These are phyloP conservation scores for Lachnellula occidentalis DNA, from an alignment of 2,329 filamentous ascomycete genomes.

Conservation along the genomic window DNA sequence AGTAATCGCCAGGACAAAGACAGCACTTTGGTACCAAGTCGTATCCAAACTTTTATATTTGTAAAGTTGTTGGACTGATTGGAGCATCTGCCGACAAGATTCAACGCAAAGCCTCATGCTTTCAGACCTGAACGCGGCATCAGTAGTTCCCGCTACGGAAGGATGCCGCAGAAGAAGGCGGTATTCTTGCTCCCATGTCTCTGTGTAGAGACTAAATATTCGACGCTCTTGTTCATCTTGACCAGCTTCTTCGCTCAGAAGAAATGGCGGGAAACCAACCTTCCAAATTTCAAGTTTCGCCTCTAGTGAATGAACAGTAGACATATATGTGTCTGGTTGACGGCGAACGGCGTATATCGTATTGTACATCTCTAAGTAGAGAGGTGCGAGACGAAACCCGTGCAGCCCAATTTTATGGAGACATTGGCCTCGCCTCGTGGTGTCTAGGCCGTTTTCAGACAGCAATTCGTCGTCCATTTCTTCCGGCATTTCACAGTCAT, in stretches of 20 bases:
- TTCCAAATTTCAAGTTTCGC: conserved; percentile 57
- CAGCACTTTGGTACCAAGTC: conserved; percentile 69
- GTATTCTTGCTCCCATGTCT: conserved; percentile 51
- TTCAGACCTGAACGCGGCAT: conserved; percentile 51
- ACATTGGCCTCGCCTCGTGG: conserved; percentile 52
- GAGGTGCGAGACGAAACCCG: conserved; percentile 57
- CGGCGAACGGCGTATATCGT: conserved; percentile 68
- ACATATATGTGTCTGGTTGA: conserved; percentile 57
- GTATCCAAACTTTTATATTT: conserved; percentile 66
- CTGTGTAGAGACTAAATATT: conserved; percentile 49
- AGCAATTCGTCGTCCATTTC: conserved; percentile 65
- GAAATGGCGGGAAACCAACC: conserved; percentile 55
- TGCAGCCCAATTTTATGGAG: conserved; percentile 62
- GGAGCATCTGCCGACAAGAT: conserved; percentile 58
- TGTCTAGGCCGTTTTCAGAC: conserved; percentile 57
- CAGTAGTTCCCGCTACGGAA: conserved; percentile 50
- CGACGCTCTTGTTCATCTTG: conserved; percentile 38
- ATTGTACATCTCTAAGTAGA: conserved; percentile 69
- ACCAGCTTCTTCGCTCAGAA: conserved; percentile 42
- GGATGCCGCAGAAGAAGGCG: conserved; percentile 57
- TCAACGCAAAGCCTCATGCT: conserved; percentile 63
- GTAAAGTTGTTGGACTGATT: conserved; percentile 52
- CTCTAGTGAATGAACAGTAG: conserved; percentile 60
- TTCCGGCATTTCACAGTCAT: conserved; percentile 73
- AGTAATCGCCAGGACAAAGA: conserved; percentile 69